Evolutionary conservation across 345 rosid genomes (phyloP).

Genomic region (Kandelia obovata): DNA sequence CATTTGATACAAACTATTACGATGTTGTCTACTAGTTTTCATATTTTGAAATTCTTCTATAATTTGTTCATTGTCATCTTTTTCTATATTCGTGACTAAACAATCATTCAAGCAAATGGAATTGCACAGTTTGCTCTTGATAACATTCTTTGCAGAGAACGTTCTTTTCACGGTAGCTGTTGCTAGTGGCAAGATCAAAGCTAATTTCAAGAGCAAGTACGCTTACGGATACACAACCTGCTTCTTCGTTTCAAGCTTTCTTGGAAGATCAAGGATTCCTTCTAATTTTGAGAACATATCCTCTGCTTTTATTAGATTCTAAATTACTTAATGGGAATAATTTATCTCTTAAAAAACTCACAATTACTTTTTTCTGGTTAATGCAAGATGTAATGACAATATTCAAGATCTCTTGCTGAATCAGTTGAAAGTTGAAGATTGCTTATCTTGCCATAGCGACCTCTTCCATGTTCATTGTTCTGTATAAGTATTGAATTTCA

Average conservation of each 20-base stretch:
- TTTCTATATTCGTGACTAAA: neutral
- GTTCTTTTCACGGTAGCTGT: neutral
- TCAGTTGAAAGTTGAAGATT: too few relatives aligned
- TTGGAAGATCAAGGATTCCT: neutral
- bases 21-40: neutral
- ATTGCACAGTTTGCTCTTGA: neutral
- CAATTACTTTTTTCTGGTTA: too few relatives aligned
- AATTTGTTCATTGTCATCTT: neutral
- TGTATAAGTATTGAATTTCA: too few relatives aligned
- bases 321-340: too few relatives aligned
- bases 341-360: too few relatives aligned
- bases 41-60: neutral
- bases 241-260: neutral
- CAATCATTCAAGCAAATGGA: neutral
- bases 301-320: too few relatives aligned
- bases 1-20: neutral
- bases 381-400: too few relatives aligned
- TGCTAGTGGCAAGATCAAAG: neutral
- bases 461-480: too few relatives aligned
- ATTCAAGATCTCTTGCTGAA: too few relatives aligned
- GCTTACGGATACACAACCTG: neutral
- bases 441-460: too few relatives aligned
- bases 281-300: neutral
- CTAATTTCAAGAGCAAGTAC: neutral
- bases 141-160: neutral